Evolutionary conservation across 768 basidiomycete species (phyloP), one percentile per base, ranked within the genome.

Genomic region (Termitomyces heimii): DNA sequence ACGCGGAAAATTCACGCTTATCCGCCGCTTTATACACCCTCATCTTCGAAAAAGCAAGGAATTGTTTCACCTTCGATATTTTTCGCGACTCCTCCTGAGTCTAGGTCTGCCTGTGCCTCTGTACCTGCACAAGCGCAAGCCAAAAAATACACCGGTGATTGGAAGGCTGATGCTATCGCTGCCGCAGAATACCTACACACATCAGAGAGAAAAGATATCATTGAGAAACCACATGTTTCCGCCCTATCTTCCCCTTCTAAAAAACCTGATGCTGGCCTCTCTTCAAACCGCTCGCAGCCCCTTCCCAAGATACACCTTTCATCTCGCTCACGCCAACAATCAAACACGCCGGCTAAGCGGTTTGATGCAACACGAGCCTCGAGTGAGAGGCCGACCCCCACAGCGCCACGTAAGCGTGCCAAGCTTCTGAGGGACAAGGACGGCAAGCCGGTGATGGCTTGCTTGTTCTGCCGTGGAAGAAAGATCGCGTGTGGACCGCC

Each of bases 401-500:
- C 31, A 32, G 35, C 32, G 9, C 55, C 34, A 24, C 59, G 45
- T 29, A 60, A 59, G 50, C 46, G 55, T 40, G 32, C 42, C 24
- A 60, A 54, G 35, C 54, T 45, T 9, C 13, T 50, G 5, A 53
- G 57, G 28, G 50, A 55, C 20, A 51, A 57, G 22, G 51, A 57
- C 22, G 52, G 58, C 3, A 80, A 80, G 59, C 79, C 78, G 13
- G 67, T 73, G 2, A 66, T 81, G 29, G 80, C 80, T 0, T 81
- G 79, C 56, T 65, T 78, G 3, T 81, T 81, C 62, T 81, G 79
- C 44, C 70, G 79, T 13, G 75, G 76, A 4, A 69, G 80, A 13
- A 82, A 82, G 67, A 82, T 82, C 43, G 80, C 80, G 10, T 82
- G 80, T 37, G 78, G 80, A 0, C 71, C 77, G 4, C 75, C 77